These are phyloP conservation scores for Ceriops decandra DNA, from an alignment of 345 rosid species.

Conservation along the genomic window DNA sequence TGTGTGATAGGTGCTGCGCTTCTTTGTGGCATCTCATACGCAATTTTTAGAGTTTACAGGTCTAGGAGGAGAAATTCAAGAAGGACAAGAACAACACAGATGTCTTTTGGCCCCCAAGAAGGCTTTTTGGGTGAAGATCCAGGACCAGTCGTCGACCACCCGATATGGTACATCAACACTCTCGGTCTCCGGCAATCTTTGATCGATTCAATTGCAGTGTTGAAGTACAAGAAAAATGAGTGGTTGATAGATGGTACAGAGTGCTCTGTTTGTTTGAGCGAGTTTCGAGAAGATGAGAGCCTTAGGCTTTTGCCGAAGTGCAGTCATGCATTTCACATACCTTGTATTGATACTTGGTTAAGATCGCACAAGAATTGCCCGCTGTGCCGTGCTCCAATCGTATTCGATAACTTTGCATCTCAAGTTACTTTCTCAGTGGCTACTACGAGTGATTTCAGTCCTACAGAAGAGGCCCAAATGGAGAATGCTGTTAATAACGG, in stretches of 20 bases:
- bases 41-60: constrained; percentile 2
- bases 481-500: constrained; percentile 16
- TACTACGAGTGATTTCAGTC: constrained; percentile 15
- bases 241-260: constrained; percentile 61
- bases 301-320: constrained; percentile 77
- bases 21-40: constrained; percentile 24
- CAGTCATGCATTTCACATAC: constrained; percentile 72
- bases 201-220: constrained; percentile 53
- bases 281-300: constrained; percentile 59
- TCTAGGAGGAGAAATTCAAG: constrained; percentile 21
- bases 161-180: constrained; percentile 60
- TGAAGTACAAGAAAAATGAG: constrained; percentile 46
- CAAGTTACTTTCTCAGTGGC: constrained; percentile 13
- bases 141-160: constrained; percentile 35
- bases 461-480: constrained; percentile 13
- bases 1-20: constrained; percentile 16
- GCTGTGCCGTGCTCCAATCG: constrained; percentile 65
- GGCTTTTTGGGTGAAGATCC: constrained; percentile 38
- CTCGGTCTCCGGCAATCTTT: constrained; percentile 54
- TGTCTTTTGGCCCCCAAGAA: constrained; percentile 25
- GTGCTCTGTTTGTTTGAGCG: constrained; percentile 80
- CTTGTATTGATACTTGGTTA: constrained; percentile 81
- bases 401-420: constrained; percentile 17
- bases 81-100: constrained; percentile 19
- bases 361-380: constrained; percentile 80